Evolutionary conservation across 208 protist genomes (phyloP).

Genomic region (Leishmania gerbilli): DNA sequence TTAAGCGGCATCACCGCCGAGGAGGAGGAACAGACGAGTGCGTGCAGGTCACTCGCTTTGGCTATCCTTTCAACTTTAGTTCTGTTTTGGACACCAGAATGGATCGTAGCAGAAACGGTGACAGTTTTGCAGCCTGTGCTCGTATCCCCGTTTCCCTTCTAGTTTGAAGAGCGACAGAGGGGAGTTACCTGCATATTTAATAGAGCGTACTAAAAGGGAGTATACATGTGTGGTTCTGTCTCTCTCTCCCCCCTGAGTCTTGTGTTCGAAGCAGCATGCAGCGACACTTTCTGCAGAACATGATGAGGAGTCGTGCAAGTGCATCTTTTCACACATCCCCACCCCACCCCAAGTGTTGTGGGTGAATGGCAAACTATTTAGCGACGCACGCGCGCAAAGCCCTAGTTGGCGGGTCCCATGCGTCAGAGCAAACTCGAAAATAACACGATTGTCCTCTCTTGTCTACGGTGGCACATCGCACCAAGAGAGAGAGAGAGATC

Average conservation of each 20-base stretch:
- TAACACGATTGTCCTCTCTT: not conserved
- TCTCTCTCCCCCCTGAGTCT: not conserved
- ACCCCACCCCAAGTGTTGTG: not conserved
- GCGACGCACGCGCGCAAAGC: too few species aligned
- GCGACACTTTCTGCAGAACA: not conserved
- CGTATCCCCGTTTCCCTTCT: not conserved
- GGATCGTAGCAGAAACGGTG: not conserved
- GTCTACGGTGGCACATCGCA: not conserved
- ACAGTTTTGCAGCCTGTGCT: not conserved
- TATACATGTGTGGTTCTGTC: not conserved
- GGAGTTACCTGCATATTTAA: not conserved
- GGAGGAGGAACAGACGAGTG: not conserved
- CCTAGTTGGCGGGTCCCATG: too few species aligned
- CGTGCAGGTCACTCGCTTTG: not conserved
- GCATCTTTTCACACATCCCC: not conserved
- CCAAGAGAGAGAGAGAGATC: not conserved
- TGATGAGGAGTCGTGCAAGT: not conserved
- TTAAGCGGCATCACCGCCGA: not conserved
- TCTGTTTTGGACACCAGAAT: not conserved
- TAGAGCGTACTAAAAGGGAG: not conserved
- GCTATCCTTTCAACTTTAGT: not conserved
- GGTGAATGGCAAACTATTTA: not conserved
- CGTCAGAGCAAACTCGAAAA: not conserved
- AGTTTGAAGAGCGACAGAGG: not conserved
- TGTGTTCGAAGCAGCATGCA: not conserved